Percentiles rank a stretch among this genome's conserved stretches.
Evolutionary conservation across 169 alveolate genomes (phyloP).

Genomic region (Eimeria acervulina): DNA sequence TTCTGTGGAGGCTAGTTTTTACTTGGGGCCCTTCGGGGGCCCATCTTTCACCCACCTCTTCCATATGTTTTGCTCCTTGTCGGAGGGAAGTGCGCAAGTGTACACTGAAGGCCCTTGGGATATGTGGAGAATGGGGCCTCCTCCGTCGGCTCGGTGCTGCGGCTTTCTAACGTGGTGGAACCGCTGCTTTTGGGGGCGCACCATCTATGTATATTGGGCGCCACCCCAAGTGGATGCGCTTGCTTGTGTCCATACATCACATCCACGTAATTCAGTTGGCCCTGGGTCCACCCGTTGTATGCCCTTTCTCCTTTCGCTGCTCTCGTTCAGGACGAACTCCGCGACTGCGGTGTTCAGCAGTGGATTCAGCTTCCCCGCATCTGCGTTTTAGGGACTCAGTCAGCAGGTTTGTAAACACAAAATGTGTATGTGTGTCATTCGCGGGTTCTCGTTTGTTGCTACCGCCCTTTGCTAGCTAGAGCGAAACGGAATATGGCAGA

Average conservation of each 20-base stretch:
- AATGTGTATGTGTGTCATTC: background rate
- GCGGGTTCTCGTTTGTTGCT: background rate
- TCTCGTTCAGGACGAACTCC: conserved; percentile 90
- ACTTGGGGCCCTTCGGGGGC: background rate
- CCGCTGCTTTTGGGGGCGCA: background rate
- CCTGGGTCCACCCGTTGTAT: no score
- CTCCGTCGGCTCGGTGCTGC: background rate
- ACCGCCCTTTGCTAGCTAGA: background rate
- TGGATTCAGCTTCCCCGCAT: conserved; percentile 92
- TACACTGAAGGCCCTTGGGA: background rate
- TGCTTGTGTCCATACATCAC: background rate
- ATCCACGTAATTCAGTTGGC: background rate
- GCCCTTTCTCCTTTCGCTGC: background rate
- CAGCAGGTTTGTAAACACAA: conserved; percentile 48
- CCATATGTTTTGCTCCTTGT: background rate
- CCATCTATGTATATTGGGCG: background rate
- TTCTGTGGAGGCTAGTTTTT: background rate
- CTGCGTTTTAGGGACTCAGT: conserved; percentile 81
- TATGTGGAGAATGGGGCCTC: background rate
- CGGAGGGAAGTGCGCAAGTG: background rate
- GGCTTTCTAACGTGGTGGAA: background rate
- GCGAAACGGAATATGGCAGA: background rate
- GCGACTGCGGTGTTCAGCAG: conserved; percentile 96
- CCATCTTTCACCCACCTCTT: background rate
- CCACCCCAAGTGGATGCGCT: background rate